A percentile compares a stretch with the other conserved stretches of the same genome.
Evolutionary conservation across 805 yeast genomes (phyloP).

Genomic region (Candida chilensis): DNA sequence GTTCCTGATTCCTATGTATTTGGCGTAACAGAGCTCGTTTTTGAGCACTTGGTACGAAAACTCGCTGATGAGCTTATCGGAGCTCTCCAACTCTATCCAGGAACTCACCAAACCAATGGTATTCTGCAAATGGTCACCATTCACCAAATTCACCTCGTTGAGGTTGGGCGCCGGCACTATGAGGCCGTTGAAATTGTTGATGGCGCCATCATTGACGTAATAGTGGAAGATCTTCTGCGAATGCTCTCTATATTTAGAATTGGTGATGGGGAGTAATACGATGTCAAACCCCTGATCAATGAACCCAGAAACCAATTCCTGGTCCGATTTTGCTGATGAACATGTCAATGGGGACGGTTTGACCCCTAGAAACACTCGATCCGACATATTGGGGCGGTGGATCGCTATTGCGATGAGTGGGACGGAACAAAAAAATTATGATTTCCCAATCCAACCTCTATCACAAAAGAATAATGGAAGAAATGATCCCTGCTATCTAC

Average conservation of each 20-base stretch:
- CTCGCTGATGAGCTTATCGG: constrained; percentile 36
- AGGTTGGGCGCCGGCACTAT: constrained; percentile 28
- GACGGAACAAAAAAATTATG: no score
- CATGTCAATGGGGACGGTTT: constrained; percentile 29
- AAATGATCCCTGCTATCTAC: no score
- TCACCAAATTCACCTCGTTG: constrained; percentile 29
- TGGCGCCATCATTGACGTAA: constrained; percentile 10
- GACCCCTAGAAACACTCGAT: no score
- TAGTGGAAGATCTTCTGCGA: constrained; percentile 26
- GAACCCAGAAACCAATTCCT: constrained; percentile 12
- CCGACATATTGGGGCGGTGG: no score
- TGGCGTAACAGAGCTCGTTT: constrained; percentile 51
- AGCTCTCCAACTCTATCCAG: constrained; percentile 62
- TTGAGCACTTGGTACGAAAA: constrained; percentile 47
- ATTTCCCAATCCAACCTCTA: no score
- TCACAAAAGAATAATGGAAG: no score
- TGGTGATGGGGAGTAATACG: constrained; percentile 46
- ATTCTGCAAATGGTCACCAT: constrained; percentile 28
- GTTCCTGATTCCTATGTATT: constrained; percentile 45
- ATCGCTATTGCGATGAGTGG: no score
- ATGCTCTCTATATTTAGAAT: constrained; percentile 33
- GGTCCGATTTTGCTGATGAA: constrained; percentile 16
- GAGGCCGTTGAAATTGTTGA: constrained; percentile 9
- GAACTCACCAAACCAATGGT: constrained; percentile 53
- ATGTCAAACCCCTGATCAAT: constrained; percentile 37